Evolutionary conservation across 371 early-diverging fungal genomes (phyloP).

Genomic region (Coemansia sp.): DNA sequence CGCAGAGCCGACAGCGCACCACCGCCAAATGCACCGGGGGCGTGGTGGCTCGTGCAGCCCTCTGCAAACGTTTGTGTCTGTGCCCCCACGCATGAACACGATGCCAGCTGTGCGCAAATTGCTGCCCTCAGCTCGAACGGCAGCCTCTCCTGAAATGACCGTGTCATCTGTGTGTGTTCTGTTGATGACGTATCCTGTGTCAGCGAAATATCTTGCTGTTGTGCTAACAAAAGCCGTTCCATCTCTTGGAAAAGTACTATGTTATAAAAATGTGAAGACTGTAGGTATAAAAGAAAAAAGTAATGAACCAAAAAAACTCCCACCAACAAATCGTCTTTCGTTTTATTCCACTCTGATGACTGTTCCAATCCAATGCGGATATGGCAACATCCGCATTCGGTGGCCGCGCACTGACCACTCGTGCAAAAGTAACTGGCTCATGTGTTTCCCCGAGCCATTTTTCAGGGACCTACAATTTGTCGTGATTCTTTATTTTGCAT

Average conservation of each 20-base stretch:
- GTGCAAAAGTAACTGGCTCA: too few relatives aligned
- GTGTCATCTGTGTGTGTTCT: too few relatives aligned
- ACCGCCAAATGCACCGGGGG: conserved; percentile 32
- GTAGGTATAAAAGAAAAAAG: not conserved
- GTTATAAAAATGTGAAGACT: not conserved
- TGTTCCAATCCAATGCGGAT: not conserved
- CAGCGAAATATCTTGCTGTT: too few relatives aligned
- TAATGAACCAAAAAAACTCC: not conserved
- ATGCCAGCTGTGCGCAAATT: conserved; percentile 26
- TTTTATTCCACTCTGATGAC: too few relatives aligned
- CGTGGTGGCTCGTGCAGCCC: conserved; percentile 35
- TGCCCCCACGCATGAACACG: conserved; percentile 28
- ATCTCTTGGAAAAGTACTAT: not conserved
- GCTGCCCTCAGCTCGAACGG: conserved; percentile 44
- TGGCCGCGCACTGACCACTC: conserved; percentile 2
- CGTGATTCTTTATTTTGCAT: too few relatives aligned
- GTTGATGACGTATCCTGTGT: too few relatives aligned
- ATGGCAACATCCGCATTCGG: conserved; percentile 2
- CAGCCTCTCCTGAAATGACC: conserved; percentile 6
- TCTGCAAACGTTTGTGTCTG: conserved; percentile 9
- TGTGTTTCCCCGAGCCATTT: conserved; percentile 2
- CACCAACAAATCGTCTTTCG: too few relatives aligned
- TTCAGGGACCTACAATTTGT: not conserved
- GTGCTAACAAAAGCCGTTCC: too few relatives aligned
- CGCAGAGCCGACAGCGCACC: conserved; percentile 26